Evolutionary conservation across 1,284 basidiomycete species (phyloP), one percentile per base, ranked within the genome.

Genomic region (Rhodotorula sp.): DNA sequence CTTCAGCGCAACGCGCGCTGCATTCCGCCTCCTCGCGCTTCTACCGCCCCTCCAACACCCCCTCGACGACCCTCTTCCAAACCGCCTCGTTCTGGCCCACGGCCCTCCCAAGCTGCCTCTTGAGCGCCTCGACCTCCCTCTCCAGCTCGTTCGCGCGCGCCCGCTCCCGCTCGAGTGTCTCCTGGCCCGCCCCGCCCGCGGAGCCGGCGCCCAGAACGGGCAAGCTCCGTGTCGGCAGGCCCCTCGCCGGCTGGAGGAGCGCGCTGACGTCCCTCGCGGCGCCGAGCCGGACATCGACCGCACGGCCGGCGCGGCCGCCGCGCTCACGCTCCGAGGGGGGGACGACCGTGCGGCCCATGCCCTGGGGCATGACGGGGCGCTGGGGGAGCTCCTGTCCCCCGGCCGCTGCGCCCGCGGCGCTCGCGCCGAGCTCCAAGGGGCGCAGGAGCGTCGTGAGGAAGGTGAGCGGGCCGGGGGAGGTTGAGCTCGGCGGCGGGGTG

Each of bases 361-460:
- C 67, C 5, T 29, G 19, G 22, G 63, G 56, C 64, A 75, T 68
- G 61, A 70, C 37, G 1, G 60, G 10, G 21, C 66, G 32, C 25
- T 51, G 46, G 0, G 60, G 44, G 36, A 67, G 32, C 1, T 55
- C 48, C 3, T 4, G n/a, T 5, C n/a, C n/a, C 10, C 56, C 55
- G 37, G 25, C 48, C 15, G 60, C 37, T 22, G 51, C 36, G 60
- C 53, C 50, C n/a, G 53, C 34, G 34, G 37, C 17, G 8, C 51
- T 41, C 19, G 61, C 25, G 41, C 53, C 36, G 61, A 51, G 46
- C 80, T 97, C 94, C 17, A 88, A 85, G 1, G 94, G 94, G 73
- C 90, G 89, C 48, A 93, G 84, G 82, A 96, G 85, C 1, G 91
- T 90, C 48, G 85, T 83, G 2, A 97, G 80, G 80, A 89, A 85